Conservation (phyloP, 73 alveolate genomes). For the Tetrahymena thermophila region DNA sequence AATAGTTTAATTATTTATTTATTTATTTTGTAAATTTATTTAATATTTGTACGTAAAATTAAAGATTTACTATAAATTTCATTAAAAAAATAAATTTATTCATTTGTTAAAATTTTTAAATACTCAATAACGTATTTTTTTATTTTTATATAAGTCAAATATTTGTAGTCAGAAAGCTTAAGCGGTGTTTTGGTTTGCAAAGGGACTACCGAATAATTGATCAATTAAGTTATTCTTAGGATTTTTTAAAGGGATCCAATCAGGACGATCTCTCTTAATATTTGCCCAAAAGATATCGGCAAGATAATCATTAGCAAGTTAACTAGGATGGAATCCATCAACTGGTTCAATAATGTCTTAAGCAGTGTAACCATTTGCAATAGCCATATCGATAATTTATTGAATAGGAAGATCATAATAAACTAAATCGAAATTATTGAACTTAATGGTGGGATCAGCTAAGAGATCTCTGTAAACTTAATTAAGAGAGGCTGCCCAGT, state of each 20-base stretch:
- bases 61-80: too few species aligned
- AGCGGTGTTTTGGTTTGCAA: neutral
- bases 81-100: too few species aligned
- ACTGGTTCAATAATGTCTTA: slow-evolving; percentile 19
- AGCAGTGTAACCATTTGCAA: neutral
- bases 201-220: neutral
- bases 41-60: too few species aligned
- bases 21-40: too few species aligned
- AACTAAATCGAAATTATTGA: neutral
- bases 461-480: neutral
- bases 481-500: neutral
- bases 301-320: neutral
- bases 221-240: slow-evolving; percentile 4
- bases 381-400: neutral
- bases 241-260: neutral
- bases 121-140: too few species aligned
- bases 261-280: slow-evolving; percentile 2
- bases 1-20: too few species aligned
- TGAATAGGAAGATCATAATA: neutral
- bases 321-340: slow-evolving; percentile 30
- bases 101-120: too few species aligned
- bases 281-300: slow-evolving; percentile 7
- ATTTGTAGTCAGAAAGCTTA: neutral
- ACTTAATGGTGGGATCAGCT: neutral
- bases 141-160: neutral